Percentiles rank a stretch among this genome's conserved stretches.
These are phyloP conservation scores for Kodamaea suecica DNA, from an alignment of 1,139 yeast species.

Conservation along the genomic window DNA sequence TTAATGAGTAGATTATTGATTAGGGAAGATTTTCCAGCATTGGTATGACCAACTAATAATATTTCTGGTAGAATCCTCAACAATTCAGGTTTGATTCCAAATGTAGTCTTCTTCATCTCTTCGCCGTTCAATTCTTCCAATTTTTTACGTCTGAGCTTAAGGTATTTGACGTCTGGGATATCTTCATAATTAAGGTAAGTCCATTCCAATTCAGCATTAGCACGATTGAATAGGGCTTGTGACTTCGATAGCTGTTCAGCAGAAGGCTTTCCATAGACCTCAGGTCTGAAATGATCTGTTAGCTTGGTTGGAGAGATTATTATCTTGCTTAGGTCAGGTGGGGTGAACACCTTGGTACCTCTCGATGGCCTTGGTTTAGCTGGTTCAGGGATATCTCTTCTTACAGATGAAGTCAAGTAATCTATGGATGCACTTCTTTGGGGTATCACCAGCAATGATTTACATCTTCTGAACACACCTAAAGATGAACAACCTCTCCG, in stretches of 20 bases:
- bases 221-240: slow-evolving; percentile 40
- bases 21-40: slow-evolving; percentile 80
- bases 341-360: too few relatives aligned
- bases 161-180: slow-evolving; percentile 56
- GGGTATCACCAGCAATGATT: too few relatives aligned
- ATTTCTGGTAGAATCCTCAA: slow-evolving; percentile 58
- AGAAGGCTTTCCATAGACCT: slow-evolving; percentile 15
- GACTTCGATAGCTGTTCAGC: slow-evolving; percentile 14
- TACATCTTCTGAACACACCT: too few relatives aligned
- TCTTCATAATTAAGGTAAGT: slow-evolving; percentile 48
- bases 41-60: slow-evolving; percentile 72
- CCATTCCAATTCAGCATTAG: slow-evolving; percentile 56
- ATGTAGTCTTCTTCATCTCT: slow-evolving; percentile 15
- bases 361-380: background rate
- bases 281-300: slow-evolving; percentile 22
- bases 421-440: slow-evolving; percentile 5
- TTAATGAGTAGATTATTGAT: slow-evolving; percentile 51
- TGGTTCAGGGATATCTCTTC: background rate
- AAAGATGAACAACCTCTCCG: too few relatives aligned
- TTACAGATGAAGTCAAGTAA: slow-evolving; percentile 7
- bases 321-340: slow-evolving; percentile 3
- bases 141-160: slow-evolving; percentile 17
- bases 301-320: slow-evolving; percentile 27
- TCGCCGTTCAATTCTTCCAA: background rate
- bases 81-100: slow-evolving; percentile 30